Conservation (phyloP, 2,329 filamentous ascomycete genomes). For the Ceratocystis ficicola region DNA sequence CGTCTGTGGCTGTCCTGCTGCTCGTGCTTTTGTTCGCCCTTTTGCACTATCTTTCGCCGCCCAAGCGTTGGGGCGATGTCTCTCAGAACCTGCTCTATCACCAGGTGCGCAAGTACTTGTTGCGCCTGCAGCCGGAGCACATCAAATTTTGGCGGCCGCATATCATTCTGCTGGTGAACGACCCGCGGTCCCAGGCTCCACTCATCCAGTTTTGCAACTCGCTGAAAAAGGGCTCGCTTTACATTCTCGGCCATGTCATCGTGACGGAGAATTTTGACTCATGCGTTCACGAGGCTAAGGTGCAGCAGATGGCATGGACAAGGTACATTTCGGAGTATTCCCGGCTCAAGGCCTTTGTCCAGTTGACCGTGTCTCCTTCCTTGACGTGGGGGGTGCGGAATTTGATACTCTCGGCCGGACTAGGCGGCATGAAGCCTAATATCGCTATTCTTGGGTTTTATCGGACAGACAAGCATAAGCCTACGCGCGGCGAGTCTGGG, state of each 20-base stretch:
- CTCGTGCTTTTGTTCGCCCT: constrained; percentile 67
- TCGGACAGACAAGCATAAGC: constrained; percentile 58
- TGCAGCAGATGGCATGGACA: constrained; percentile 71
- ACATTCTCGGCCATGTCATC: constrained; percentile 78
- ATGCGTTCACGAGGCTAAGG: constrained; percentile 67
- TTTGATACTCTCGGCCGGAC: constrained; percentile 64
- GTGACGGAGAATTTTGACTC: constrained; percentile 70
- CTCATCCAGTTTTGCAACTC: constrained; percentile 88
- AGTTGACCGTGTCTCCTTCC: constrained; percentile 69
- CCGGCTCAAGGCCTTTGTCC: constrained; percentile 79
- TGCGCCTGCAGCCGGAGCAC: constrained; percentile 74
- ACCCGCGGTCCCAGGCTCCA: constrained; percentile 67
- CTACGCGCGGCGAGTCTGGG: neutral
- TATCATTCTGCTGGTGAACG: constrained; percentile 71
- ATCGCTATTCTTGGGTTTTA: constrained; percentile 73
- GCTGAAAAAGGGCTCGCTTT: constrained; percentile 74
- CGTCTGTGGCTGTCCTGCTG: constrained; percentile 59
- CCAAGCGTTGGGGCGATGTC: constrained; percentile 83
- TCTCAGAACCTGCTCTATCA: constrained; percentile 77
- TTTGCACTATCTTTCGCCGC: constrained; percentile 74
- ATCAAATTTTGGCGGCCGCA: constrained; percentile 91
- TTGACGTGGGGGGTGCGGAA: constrained; percentile 80
- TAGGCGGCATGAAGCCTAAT: constrained; percentile 82
- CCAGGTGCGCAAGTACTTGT: constrained; percentile 75
- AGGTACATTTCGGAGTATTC: constrained; percentile 74